phyloP scores from a whole-genome alignment of 164 flowering plant genomes.

The Sedum album region DNA sequence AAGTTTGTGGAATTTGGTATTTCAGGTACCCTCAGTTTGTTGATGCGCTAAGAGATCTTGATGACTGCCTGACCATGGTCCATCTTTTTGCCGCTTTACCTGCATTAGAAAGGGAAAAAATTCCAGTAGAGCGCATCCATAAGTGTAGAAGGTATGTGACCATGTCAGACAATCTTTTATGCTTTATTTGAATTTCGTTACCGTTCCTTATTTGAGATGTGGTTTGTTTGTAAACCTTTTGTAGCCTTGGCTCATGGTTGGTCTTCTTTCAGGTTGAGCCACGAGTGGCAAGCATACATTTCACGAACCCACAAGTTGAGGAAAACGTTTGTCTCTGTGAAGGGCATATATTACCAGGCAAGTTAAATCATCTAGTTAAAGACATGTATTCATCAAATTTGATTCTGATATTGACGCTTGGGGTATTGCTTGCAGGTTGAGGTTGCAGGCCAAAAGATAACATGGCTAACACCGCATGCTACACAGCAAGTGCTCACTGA shows the following conservation, averaged over 20 bases:
- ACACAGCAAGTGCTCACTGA: constrained; percentile 82
- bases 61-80: constrained; percentile 87
- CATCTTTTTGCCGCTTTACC: constrained; percentile 91
- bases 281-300: constrained; percentile 93
- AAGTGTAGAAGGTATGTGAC: constrained; percentile 64
- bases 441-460: constrained; percentile 76
- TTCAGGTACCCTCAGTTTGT: constrained; percentile 70
- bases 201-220: neutral
- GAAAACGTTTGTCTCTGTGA: constrained; percentile 80
- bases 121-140: constrained; percentile 60
- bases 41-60: constrained; percentile 92
- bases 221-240: neutral
- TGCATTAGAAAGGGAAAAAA: constrained; percentile 52
- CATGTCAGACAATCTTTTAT: no score
- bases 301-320: constrained; percentile 77
- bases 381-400: neutral
- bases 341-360: constrained; percentile 96
- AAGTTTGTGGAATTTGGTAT: neutral
- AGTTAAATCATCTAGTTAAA: neutral
- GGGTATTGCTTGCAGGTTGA: constrained; percentile 47
- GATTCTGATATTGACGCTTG: neutral
- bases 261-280: constrained; percentile 56
- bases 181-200: neutral
- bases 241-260: neutral
- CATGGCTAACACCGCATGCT: constrained; percentile 87